These are phyloP conservation scores for Uronychia setigera DNA, from an alignment of 73 alveolate genomes.

Conservation along the genomic window DNA sequence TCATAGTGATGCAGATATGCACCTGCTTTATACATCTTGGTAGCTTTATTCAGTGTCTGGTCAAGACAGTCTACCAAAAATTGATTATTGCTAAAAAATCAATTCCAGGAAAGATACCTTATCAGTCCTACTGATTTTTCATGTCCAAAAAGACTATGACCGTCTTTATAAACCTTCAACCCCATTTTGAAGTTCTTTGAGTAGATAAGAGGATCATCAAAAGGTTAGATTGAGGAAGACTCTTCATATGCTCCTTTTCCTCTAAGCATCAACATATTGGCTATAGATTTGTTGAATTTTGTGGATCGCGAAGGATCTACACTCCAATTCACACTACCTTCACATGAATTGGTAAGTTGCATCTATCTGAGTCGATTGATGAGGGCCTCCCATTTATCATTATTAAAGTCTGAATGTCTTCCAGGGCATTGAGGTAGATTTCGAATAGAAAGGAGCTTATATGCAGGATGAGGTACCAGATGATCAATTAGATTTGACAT, in stretches of 20 bases:
- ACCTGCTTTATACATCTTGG: slow-evolving; percentile 35
- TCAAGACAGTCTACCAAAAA: slow-evolving; percentile 13
- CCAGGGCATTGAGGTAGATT: slow-evolving; percentile 51
- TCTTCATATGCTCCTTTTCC: slow-evolving; percentile 32
- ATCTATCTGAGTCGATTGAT: slow-evolving; percentile 33
- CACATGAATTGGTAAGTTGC: slow-evolving; percentile 51
- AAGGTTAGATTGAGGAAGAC: not conserved
- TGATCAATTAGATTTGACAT: slow-evolving; percentile 16
- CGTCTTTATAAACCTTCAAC: not conserved
- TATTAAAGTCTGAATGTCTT: slow-evolving; percentile 34
- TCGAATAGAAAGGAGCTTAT: slow-evolving; percentile 36
- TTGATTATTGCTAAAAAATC: too few relatives aligned
- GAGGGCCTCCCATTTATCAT: slow-evolving; percentile 56
- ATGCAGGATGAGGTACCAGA: slow-evolving; percentile 3
- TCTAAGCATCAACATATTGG: slow-evolving; percentile 26
- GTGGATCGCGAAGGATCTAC: slow-evolving; percentile 17
- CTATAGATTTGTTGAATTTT: slow-evolving; percentile 33
- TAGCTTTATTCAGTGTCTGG: slow-evolving; percentile 25
- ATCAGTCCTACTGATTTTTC: slow-evolving; percentile 7
- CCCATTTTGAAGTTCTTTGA: slow-evolving; percentile 5
- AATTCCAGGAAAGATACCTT: not conserved
- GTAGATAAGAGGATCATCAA: slow-evolving; percentile 34
- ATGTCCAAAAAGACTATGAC: not conserved
- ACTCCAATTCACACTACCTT: slow-evolving; percentile 43
- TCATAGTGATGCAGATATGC: slow-evolving; percentile 65